phyloP scores from a whole-genome alignment of 148 eudicot genomes.

The Rhododendron molle region DNA sequence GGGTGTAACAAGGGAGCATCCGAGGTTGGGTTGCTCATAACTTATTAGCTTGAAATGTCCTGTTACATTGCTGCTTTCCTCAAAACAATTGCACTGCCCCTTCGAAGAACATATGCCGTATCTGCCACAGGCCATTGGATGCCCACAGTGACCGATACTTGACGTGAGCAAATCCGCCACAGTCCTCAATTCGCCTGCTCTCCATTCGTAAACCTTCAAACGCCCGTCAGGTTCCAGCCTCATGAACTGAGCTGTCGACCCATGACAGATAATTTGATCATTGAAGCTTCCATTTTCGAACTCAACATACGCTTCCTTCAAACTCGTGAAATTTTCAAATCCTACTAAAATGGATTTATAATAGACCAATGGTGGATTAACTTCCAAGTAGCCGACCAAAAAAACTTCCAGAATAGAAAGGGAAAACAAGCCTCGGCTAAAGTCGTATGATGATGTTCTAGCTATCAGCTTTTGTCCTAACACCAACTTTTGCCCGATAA shows the following conservation, averaged over 20 bases:
- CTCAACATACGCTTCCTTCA: not conserved
- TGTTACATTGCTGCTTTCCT: too few species aligned
- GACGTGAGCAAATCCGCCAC: too few species aligned
- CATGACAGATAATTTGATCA: not conserved
- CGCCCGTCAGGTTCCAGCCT: conserved; percentile 28
- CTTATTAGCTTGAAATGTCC: too few species aligned
- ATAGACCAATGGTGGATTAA: conserved; percentile 14
- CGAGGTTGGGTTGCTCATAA: too few species aligned
- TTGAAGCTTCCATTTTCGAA: conserved; percentile 7
- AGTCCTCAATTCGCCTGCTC: too few species aligned
- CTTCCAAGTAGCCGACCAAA: not conserved
- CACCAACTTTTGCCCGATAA: conserved; percentile 29
- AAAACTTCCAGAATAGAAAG: not conserved
- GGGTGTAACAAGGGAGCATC: too few species aligned
- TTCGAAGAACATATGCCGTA: too few species aligned
- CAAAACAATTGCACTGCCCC: too few species aligned
- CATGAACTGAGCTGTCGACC: conserved; percentile 21
- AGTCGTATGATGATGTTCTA: too few species aligned
- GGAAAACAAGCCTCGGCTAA: not conserved
- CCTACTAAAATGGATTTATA: accelerated
- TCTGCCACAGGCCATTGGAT: too few species aligned
- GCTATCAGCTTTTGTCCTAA: not conserved
- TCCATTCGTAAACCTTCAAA: not conserved
- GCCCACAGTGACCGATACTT: too few species aligned
- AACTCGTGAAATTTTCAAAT: too few species aligned